Percentiles rank a stretch among this genome's conserved stretches.
phyloP scores from a whole-genome alignment of 1,139 yeast species.

The Candida anutae region DNA sequence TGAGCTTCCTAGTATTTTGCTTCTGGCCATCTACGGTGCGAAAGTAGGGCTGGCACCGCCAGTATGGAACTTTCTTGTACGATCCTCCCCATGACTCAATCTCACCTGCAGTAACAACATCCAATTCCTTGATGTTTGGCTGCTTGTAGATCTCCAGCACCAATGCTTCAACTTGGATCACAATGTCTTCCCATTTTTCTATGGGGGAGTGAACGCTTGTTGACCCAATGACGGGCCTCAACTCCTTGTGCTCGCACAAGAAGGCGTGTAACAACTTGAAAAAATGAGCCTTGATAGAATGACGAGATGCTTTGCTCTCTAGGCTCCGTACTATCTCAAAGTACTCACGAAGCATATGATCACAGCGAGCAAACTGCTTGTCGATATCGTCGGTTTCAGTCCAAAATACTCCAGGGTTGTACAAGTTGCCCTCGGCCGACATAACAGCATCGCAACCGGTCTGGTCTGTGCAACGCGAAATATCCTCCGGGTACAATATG shows the following conservation, averaged over 20 bases:
- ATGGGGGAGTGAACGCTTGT: slow-evolving; percentile 39
- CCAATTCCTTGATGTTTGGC: slow-evolving; percentile 37
- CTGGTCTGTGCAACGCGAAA: slow-evolving; percentile 54
- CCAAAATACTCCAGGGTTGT: slow-evolving; percentile 90
- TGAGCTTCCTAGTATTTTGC: slow-evolving; percentile 33
- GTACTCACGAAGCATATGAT: slow-evolving; percentile 74
- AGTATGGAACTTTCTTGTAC: slow-evolving; percentile 81
- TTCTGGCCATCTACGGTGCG: slow-evolving; percentile 71
- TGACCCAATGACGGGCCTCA: slow-evolving; percentile 65
- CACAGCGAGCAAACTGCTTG: slow-evolving; percentile 78
- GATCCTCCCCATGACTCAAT: slow-evolving; percentile 60
- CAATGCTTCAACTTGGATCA: slow-evolving; percentile 54
- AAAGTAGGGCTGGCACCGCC: slow-evolving; percentile 96
- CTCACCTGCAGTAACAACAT: slow-evolving; percentile 43
- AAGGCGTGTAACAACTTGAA: slow-evolving; percentile 81
- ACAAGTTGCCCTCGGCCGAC: slow-evolving; percentile 95
- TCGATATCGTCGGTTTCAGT: slow-evolving; percentile 45
- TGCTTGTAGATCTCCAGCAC: slow-evolving; percentile 49
- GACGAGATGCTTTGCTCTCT: slow-evolving; percentile 69
- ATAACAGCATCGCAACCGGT: slow-evolving; percentile 84
- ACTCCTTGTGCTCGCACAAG: slow-evolving; percentile 63
- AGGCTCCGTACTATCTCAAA: slow-evolving; percentile 67
- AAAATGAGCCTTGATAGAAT: slow-evolving; percentile 88
- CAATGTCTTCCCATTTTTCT: slow-evolving; percentile 64
- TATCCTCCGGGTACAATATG: slow-evolving; percentile 75